phyloP scores from a whole-genome alignment of 2,329 filamentous ascomycete species.

The Lecanosticta acicola region DNA sequence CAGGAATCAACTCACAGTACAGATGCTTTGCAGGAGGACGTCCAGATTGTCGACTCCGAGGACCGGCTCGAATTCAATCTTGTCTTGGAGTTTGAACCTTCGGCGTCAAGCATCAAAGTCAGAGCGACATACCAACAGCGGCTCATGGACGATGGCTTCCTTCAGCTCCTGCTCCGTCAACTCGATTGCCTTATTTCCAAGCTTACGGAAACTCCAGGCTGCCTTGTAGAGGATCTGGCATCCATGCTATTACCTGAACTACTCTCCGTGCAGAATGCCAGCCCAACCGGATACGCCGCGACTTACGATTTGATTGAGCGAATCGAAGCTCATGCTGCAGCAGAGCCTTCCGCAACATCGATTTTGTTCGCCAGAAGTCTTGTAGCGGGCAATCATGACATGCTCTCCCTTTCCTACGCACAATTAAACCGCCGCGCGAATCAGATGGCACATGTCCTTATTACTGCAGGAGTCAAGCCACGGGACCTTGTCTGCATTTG shows the following conservation, averaged over 20 bases:
- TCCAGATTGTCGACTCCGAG: constrained; percentile 54
- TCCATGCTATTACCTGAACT: constrained; percentile 21
- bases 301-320: constrained; percentile 36
- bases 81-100: constrained; percentile 70
- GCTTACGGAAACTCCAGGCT: constrained; percentile 38
- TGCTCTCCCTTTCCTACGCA: constrained; percentile 54
- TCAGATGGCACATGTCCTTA: constrained; percentile 54
- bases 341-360: constrained; percentile 52
- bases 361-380: constrained; percentile 57
- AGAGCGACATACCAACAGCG: constrained; percentile 52
- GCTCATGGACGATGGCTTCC: constrained; percentile 51
- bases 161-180: constrained; percentile 55
- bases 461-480: constrained; percentile 41
- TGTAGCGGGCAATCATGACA: constrained; percentile 31
- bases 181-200: constrained; percentile 49
- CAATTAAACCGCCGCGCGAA: constrained; percentile 62
- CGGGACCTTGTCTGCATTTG: constrained; percentile 64
- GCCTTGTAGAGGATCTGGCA: constrained; percentile 31
- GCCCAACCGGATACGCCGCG: constrained; percentile 22
- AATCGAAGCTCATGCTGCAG: constrained; percentile 51
- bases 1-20: constrained; percentile 60
- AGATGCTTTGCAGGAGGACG: constrained; percentile 26
- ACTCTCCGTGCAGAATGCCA: constrained; percentile 41
- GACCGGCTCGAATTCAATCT: constrained; percentile 74
- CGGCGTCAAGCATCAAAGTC: constrained; percentile 40